Evolutionary conservation across 2,329 filamentous ascomycete genomes (phyloP), one percentile per base, ranked within the genome.

Genomic region (Coniella vitis): DNA sequence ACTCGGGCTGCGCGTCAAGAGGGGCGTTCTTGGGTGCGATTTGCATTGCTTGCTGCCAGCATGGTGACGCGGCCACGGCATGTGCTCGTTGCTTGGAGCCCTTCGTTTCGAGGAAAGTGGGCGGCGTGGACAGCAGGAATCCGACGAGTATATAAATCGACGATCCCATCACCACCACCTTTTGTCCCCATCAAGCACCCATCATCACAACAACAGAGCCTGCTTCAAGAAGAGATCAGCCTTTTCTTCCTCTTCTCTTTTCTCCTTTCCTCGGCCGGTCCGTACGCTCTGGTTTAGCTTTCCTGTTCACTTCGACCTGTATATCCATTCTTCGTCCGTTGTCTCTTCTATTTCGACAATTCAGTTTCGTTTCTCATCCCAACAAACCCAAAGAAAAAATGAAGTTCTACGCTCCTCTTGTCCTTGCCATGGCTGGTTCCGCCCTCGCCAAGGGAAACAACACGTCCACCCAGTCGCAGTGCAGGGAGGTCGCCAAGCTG

Each of bases 401-500:
- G 57, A 55, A 58, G 57, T 55, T 57, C 49, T 21, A 56, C 47
- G 36, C 49, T 38, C 12, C 55, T 36, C 32, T 59, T 39, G 34
- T 57, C 38, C 45, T 60, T 44, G 55, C 56, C 32, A 45, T 48
- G 17, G 55, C 54, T 38, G 52, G 55, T 43, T 29, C 47, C 17
- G 54, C 48, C 25, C 16, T 61, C n/a, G 65, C 65, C 50, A 59
- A 62, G 52, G 60, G 57, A 29, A 56, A 56, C 41, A 54, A 44
- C 38, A 63, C 55, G 53, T 63, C 59, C 46, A 60, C 58, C 44
- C 59, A 60, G 55, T 55, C 57, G 20, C 59, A 64, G 49, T 69
- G 67, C 60, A 57, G 57, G 41, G 51, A 62, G 41, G 59, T 69
- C 42, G 44, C 55, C 38, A 56, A 56, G 47, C 56, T 67, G 4